A percentile compares a stretch with the other conserved stretches of the same genome.
phyloP scores from a whole-genome alignment of 2,329 filamentous ascomycete genomes.

The Cryphonectria radicalis region DNA sequence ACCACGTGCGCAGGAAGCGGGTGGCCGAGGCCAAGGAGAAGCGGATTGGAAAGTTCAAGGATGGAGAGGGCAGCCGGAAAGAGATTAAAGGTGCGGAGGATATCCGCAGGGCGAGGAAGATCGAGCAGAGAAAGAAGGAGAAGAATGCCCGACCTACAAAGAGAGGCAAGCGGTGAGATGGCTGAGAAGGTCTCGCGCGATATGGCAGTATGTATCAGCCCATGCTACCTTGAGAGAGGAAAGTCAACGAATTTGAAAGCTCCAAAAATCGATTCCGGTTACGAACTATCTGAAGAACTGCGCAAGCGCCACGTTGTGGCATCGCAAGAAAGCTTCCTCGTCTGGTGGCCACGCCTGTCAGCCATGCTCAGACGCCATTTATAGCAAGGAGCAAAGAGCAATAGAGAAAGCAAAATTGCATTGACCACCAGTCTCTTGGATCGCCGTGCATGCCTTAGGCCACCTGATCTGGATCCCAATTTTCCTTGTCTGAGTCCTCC shows the following conservation, averaged over 20 bases:
- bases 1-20: slow-evolving; percentile 86
- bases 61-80: slow-evolving; percentile 71
- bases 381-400: neutral
- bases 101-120: slow-evolving; percentile 78
- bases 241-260: neutral
- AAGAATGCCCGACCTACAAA: slow-evolving; percentile 86
- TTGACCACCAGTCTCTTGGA: neutral
- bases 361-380: neutral
- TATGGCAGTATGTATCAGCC: neutral
- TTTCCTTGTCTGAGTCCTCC: neutral
- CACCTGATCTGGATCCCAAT: neutral
- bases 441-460: neutral
- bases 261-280: neutral
- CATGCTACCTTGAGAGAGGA: neutral
- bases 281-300: neutral
- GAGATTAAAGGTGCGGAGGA: slow-evolving; percentile 85
- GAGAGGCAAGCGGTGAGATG: slow-evolving; percentile 41
- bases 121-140: slow-evolving; percentile 75
- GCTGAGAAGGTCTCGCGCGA: neutral
- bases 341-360: neutral
- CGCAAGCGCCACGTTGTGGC: neutral
- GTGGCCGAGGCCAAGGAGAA: slow-evolving; percentile 87
- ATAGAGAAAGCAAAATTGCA: neutral
- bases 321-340: neutral
- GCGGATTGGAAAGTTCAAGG: slow-evolving; percentile 73